Evolutionary conservation across 441 rosid genomes (phyloP).

Genomic region (Syzygium syzygioides): DNA sequence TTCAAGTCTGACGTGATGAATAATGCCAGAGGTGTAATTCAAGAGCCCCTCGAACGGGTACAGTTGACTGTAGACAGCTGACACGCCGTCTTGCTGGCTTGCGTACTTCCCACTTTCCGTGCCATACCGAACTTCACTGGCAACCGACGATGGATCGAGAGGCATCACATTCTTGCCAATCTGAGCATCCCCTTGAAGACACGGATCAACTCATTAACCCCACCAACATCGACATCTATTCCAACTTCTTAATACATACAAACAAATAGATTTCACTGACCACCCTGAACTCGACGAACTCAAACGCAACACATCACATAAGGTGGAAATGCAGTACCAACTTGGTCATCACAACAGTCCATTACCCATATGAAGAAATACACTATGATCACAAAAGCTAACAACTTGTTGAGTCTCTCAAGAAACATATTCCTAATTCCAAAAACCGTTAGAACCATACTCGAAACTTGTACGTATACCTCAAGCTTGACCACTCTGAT

Average conservation of each 20-base stretch:
- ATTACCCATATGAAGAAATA: not conserved
- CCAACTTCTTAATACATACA: not conserved
- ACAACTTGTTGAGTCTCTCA: not conserved
- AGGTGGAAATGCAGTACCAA: not conserved
- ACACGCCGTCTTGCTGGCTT: conserved; percentile 5
- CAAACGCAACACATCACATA: not conserved
- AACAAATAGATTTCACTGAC: not conserved
- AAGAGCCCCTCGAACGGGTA: conserved; percentile 49
- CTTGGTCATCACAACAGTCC: too few species aligned
- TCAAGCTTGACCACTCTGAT: not conserved
- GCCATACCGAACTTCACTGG: conserved; percentile 32
- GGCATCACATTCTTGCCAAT: conserved; percentile 38
- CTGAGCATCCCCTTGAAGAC: conserved; percentile 40
- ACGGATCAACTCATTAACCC: not conserved
- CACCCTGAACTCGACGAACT: not conserved
- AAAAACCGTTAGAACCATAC: not conserved
- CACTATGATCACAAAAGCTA: not conserved
- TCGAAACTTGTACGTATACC: not conserved
- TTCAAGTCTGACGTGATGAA: conserved; percentile 56
- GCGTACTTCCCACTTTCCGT: conserved; percentile 35
- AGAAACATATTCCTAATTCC: not conserved
- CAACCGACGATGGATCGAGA: conserved; percentile 30
- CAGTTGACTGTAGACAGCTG: conserved; percentile 30
- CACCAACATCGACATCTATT: not conserved
- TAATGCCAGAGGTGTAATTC: conserved; percentile 55